Evolutionary conservation across 768 basidiomycete species (phyloP).

Genomic region (Calocera viscosa): DNA sequence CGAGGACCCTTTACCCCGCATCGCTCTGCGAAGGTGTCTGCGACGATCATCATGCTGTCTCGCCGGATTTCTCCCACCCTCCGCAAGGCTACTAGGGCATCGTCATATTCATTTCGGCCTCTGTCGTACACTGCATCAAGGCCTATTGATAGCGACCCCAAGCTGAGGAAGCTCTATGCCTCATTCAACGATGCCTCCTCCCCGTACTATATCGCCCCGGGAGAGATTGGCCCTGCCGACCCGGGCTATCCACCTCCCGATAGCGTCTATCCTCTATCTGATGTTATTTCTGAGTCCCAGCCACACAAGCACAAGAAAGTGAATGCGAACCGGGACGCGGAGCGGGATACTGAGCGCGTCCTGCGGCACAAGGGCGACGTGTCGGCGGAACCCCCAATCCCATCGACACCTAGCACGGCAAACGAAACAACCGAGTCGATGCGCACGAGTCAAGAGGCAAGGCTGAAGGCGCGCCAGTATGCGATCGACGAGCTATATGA

Average conservation of each 20-base stretch:
- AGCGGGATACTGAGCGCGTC: too few relatives aligned
- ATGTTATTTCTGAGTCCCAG: too few relatives aligned
- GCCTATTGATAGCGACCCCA: background rate
- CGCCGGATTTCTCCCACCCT: too few relatives aligned
- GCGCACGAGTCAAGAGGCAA: background rate
- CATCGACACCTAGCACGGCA: background rate
- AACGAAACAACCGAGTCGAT: background rate
- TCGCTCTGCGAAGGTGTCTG: too few relatives aligned
- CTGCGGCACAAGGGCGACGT: too few relatives aligned
- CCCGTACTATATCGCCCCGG: conserved; percentile 1
- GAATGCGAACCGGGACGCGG: too few relatives aligned
- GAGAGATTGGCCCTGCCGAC: background rate
- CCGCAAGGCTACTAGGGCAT: too few relatives aligned
- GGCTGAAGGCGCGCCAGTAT: background rate
- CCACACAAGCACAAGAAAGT: too few relatives aligned
- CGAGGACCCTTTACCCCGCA: too few relatives aligned
- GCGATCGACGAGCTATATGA: background rate
- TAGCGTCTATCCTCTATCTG: background rate
- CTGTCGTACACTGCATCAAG: background rate
- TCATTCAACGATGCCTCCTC: background rate
- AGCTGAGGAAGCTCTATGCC: background rate
- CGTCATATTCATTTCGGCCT: background rate
- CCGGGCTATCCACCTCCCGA: background rate
- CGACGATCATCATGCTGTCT: too few relatives aligned
- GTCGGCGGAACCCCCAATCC: too few relatives aligned